A percentile compares a stretch with the other conserved stretches of the same genome.
phyloP scores from a whole-genome alignment of 2,329 filamentous ascomycete species.

The Macrophomina pseudophaseolina region DNA sequence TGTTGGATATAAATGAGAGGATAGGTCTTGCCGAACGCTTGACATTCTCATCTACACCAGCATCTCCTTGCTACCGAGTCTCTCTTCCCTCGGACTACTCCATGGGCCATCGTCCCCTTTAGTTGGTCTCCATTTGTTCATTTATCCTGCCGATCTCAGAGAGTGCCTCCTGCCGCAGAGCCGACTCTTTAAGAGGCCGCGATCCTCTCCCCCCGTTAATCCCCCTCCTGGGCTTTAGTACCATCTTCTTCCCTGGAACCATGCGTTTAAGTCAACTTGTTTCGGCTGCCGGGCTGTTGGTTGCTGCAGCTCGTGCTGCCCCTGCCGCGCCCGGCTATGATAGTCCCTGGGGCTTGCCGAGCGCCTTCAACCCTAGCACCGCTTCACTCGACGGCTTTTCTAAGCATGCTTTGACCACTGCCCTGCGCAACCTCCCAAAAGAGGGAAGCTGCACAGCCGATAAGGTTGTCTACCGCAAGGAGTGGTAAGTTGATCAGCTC shows the following conservation, averaged over 20 bases:
- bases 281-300: background rate
- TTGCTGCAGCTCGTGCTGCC: background rate
- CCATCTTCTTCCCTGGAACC: too few species aligned
- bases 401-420: slow-evolving; percentile 1
- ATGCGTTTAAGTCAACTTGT: slow-evolving; percentile 4
- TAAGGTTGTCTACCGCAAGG: slow-evolving; percentile 22
- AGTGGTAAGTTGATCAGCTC: slow-evolving; percentile 8
- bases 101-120: background rate
- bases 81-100: background rate
- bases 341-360: background rate
- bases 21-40: background rate
- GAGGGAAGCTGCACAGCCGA: slow-evolving; percentile 11
- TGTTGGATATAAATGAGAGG: slow-evolving; percentile 10
- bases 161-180: background rate
- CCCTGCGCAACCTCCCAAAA: background rate
- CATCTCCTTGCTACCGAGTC: background rate
- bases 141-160: slow-evolving; percentile 3
- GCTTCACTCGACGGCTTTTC: slow-evolving; percentile 1
- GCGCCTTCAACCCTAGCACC: background rate
- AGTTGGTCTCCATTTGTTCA: background rate
- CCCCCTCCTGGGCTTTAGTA: background rate
- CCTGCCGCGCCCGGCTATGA: background rate
- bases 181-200: background rate
- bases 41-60: background rate
- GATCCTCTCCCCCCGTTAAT: background rate